Evolutionary conservation across 1,284 basidiomycete species (phyloP), one percentile per base, ranked within the genome.

Genomic region (Cutaneotrichosporon curvatum): DNA sequence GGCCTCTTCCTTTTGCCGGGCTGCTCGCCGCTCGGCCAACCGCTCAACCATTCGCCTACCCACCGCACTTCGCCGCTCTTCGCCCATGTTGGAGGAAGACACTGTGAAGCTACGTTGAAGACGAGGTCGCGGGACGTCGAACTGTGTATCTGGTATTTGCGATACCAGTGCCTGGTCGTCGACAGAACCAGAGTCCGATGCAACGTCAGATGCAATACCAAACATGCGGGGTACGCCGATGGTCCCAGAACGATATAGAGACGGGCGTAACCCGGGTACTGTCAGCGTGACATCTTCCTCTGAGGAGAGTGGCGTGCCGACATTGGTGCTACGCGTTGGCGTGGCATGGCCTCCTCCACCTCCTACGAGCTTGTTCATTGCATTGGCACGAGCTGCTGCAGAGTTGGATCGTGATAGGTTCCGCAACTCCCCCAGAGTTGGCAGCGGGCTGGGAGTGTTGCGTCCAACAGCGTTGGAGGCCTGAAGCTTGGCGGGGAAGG

Each of bases 331-430:
- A 2, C 39, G 40, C 11, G 48, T 51, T 4, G 48, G 38, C 46
- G 57, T 39, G 39, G 33, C 20, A 23, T 51, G 18, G 58, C 56
- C 23, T 34, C 14, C n/a, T 40, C 39, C 15, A 36, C 64, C 62
- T n/a, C 71, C 71, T 6, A 68, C 72, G 20, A 73, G 53, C 53
- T 67, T 67, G 21, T 60, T 58, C 67, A 73, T 68, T 2, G 71
- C 71, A 19, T 64, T 59, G 11, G 65, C 65, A 22, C 71, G 40
- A 0, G 69, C 69, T 7, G 65, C 63, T 2, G 66, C 63, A 18
- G 69, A 71, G 46, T 73, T 73, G 10, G 70, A 71, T 8, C 71
- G 57, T 32, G 68, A 65, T 0, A 73, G 59, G 18, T 59, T 62
- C 8, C 65, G 48, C 9, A 71, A 49, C 22, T 70, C 67, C 18